Conservation (phyloP, 2,329 filamentous ascomycete genomes). For the Fusarium succisae region DNA sequence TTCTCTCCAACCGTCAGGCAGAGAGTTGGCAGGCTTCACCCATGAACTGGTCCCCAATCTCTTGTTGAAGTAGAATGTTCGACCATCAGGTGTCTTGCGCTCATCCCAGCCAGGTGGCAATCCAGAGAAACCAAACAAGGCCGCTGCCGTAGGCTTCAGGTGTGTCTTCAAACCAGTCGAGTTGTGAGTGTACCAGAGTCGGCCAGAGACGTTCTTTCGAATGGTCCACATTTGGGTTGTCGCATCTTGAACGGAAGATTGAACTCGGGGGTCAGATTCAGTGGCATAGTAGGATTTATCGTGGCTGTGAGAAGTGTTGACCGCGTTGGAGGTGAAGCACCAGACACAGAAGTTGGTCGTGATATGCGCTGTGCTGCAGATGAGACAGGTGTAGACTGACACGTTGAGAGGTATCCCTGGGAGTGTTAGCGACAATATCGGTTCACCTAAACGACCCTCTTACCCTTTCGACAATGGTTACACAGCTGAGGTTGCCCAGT, state of each 20-base stretch:
- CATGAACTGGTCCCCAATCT: slow-evolving; percentile 35
- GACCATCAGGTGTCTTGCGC: slow-evolving; percentile 37
- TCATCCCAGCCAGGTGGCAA: slow-evolving; percentile 41
- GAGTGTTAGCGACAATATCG: neutral
- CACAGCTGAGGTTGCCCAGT: slow-evolving; percentile 15
- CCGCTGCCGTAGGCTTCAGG: slow-evolving; percentile 33
- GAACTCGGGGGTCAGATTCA: slow-evolving; percentile 39
- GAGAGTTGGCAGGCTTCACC: slow-evolving; percentile 34
- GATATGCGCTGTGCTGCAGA: slow-evolving; percentile 40
- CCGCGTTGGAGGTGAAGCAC: slow-evolving; percentile 41
- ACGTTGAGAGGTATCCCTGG: slow-evolving; percentile 39
- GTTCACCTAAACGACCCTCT: rapidly evolving
- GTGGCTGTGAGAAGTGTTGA: slow-evolving; percentile 36
- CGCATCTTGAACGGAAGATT: slow-evolving; percentile 23
- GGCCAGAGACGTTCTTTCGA: slow-evolving; percentile 40
- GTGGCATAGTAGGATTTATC: slow-evolving; percentile 41
- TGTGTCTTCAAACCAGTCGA: slow-evolving; percentile 38
- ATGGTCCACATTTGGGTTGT: slow-evolving; percentile 37
- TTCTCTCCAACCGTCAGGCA: slow-evolving; percentile 42
- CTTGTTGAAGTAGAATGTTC: slow-evolving; percentile 38
- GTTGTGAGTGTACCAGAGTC: slow-evolving; percentile 43
- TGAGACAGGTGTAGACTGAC: slow-evolving; percentile 40
- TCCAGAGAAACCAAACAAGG: slow-evolving; percentile 1
- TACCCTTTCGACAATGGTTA: slow-evolving; percentile 37
- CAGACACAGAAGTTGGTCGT: slow-evolving; percentile 39